Evolutionary conservation across 495 filamentous ascomycete genomes (phyloP), one percentile per base, ranked within the genome.

Genomic region (Lepidopterella palustris): DNA sequence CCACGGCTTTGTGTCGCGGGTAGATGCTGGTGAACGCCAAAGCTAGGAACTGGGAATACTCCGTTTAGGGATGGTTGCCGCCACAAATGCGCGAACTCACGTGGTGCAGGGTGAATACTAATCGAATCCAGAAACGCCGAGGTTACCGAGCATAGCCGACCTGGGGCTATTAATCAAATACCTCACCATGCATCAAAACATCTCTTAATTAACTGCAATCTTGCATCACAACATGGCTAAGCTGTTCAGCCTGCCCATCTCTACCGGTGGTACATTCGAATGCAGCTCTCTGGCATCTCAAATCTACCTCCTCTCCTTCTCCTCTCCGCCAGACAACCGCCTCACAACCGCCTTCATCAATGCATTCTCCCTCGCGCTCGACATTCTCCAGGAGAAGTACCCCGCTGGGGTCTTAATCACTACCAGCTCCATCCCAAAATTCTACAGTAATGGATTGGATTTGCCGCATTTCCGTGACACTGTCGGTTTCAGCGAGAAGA

Each of bases 381-480:
- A 91, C 68, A 80, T 86, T 27, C 71, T 92, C 61, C 87, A 91
- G 63, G 80, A 84, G 52, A 73, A 79, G 9, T 80, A 84, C 60
- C 78, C 80, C 0, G 82, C 80, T 28, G 88, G 88, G 47, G 88
- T 91, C 0, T 74, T 89, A 3, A 71, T 92, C 26, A 91, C 88
- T 0, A 92, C 88, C 5, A 84, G 80, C 48, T 80, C 78, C 26
- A 86, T 91, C 45, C 66, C 76, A 50, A 92, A 92, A 68, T 92
- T 92, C 77, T 92, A 87, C 74, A 85, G 81, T 71, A 91, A 91
- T 72, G 88, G 88, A 0, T 77, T 92, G 8, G 87, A 92, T 69
- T 76, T 87, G 18, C 76, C 81, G 13, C 72, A 82, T 59, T 84
- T 80, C 2, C 53, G 73, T 1, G 68, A 71, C 20, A 78, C 74